Evolutionary conservation across 495 filamentous ascomycete genomes (phyloP).

Genomic region (Talaromyces wortmannii): DNA sequence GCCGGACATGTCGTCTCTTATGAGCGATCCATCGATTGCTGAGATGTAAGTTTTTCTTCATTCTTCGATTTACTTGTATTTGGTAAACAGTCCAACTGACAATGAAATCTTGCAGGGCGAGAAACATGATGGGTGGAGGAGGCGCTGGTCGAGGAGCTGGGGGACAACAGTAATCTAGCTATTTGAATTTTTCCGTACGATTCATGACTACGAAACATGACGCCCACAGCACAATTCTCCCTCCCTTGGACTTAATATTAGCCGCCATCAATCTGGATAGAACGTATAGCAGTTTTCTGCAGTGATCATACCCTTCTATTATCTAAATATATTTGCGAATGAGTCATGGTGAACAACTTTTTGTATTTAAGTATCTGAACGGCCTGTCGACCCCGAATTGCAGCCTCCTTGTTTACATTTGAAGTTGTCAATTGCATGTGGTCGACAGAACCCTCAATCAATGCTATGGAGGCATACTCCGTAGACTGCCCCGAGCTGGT

Average conservation of each 20-base stretch:
- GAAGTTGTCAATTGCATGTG: too few species aligned
- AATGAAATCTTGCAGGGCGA: slow-evolving; percentile 47
- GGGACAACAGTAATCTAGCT: slow-evolving; percentile 4
- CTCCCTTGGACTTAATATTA: not conserved
- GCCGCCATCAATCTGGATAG: not conserved
- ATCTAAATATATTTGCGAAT: too few species aligned
- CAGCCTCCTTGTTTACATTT: too few species aligned
- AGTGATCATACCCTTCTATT: too few species aligned
- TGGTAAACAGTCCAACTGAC: slow-evolving; percentile 3
- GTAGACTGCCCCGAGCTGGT: not conserved
- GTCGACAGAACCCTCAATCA: too few species aligned
- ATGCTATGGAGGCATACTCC: not conserved
- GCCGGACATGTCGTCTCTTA: slow-evolving; percentile 71
- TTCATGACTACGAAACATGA: not conserved
- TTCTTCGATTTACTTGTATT: not conserved
- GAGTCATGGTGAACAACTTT: too few species aligned
- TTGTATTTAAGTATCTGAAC: too few species aligned
- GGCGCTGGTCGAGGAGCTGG: slow-evolving; percentile 37
- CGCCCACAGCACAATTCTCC: not conserved
- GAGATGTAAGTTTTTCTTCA: slow-evolving; percentile 72
- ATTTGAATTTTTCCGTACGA: not conserved
- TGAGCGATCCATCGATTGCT: slow-evolving; percentile 85
- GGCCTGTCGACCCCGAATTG: too few species aligned
- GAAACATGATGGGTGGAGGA: slow-evolving; percentile 67
- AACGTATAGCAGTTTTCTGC: too few species aligned